Percentiles rank a stretch among this genome's conserved stretches.
phyloP scores from a whole-genome alignment of 768 basidiomycete genomes.

The Phlebiopsis gigantea region DNA sequence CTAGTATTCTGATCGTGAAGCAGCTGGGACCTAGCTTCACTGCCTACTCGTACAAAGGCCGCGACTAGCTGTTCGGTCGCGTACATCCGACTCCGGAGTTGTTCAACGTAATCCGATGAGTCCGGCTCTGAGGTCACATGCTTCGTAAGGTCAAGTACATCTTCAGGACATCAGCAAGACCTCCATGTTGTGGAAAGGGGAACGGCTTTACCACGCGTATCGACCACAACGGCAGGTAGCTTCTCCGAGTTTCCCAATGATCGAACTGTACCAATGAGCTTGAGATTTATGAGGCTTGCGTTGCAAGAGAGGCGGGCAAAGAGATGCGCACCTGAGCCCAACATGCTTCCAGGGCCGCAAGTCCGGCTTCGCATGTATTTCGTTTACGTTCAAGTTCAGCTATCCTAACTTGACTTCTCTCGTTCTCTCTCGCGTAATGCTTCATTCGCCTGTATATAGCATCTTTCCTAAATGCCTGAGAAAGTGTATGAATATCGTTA shows the following conservation, averaged over 20 bases:
- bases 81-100: slow-evolving; percentile 22
- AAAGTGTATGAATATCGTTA: not conserved
- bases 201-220: slow-evolving; percentile 19
- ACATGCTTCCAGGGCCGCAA: slow-evolving; percentile 26
- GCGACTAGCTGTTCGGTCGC: slow-evolving; percentile 22
- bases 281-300: not conserved
- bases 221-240: slow-evolving; percentile 18
- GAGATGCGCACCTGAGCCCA: slow-evolving; percentile 27
- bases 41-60: slow-evolving; percentile 19
- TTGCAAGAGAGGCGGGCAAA: too few species aligned
- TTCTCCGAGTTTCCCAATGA: slow-evolving; percentile 24
- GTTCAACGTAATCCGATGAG: slow-evolving; percentile 17
- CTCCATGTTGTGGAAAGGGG: not conserved
- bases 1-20: slow-evolving; percentile 14
- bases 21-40: slow-evolving; percentile 9
- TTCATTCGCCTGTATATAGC: slow-evolving; percentile 28
- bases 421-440: slow-evolving; percentile 27
- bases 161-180: slow-evolving; percentile 8
- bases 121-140: slow-evolving; percentile 21
- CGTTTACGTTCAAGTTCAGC: slow-evolving; percentile 24
- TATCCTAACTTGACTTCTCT: slow-evolving; percentile 22
- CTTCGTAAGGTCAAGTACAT: slow-evolving; percentile 19
- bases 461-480: slow-evolving; percentile 26
- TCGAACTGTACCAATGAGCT: slow-evolving; percentile 25
- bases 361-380: slow-evolving; percentile 23